Evolutionary conservation across 2,329 filamentous ascomycete species (phyloP), one percentile per base, ranked within the genome.

Genomic region (Ascosphaera apis): DNA sequence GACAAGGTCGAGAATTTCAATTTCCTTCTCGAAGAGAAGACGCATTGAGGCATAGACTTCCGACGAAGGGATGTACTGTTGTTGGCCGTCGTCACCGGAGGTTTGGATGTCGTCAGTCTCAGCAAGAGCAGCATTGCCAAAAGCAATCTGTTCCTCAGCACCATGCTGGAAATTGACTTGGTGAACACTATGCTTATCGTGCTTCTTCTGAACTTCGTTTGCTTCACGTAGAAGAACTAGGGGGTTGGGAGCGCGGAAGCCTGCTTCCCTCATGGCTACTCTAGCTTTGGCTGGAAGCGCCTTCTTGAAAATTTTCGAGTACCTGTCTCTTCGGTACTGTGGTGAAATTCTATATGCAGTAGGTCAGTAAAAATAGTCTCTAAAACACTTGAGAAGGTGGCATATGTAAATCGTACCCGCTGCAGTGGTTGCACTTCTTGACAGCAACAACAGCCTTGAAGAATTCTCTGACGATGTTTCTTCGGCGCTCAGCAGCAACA

Each of bases 251-350:
- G 70, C 62, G 45, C 72, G 75, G 50, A 83, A 69, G 37, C 71
- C 67, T 34, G 56, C 55, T 44, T 78, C 71, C 2, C 72, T 66
- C 77, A 91, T 91, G 41, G 76, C 72, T 31, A 72, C 67, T 51
- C 73, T 72, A 25, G 88, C 73, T 53, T 91, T 91, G 33, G 66
- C 56, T 33, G 66, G 69, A 38, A 93, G 59, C 2, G 77, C 63
- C 50, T 79, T 88, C 51, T 86, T 76, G 54, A 95, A 98, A 37
- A 98, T 83, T 55, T 95, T 98, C 50, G 84, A 77, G 47, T 73
- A 88, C 31, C 77, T 69, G 48, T 98, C 86, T 53, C 91, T 93
- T 46, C 86, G 74, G 55, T 81, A 95, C 2, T 65, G 63, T 8
- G 83, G 84, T 11, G 78, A 84, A 41, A 88, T 70, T 18, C 77